These are phyloP conservation scores for Russula emetica DNA, from an alignment of 768 basidiomycete genomes.

Conservation along the genomic window DNA sequence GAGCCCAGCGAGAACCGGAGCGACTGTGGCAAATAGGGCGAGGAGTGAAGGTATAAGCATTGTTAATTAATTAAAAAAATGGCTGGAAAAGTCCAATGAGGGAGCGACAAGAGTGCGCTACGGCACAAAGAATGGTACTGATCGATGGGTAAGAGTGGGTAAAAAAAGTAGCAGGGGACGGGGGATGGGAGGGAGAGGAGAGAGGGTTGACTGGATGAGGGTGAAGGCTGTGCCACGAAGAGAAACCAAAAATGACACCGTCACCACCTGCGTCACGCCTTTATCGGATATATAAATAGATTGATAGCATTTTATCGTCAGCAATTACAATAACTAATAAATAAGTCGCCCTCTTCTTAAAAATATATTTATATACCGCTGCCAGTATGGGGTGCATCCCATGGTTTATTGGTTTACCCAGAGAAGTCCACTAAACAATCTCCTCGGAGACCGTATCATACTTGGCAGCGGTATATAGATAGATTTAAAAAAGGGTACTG, in stretches of 20 bases:
- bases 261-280: not conserved
- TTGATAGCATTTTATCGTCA: no score
- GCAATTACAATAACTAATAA: no score
- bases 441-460: no score
- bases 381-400: no score
- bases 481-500: no score
- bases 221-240: not conserved
- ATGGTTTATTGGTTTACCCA: no score
- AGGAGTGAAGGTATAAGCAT: constrained; percentile 37
- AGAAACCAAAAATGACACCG: not conserved
- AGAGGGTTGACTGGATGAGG: not conserved
- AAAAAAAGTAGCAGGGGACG: not conserved
- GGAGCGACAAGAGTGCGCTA: not conserved
- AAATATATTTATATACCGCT: no score
- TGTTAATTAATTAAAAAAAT: not conserved
- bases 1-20: constrained; percentile 29
- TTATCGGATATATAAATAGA: no score
- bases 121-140: not conserved
- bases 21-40: constrained; percentile 41
- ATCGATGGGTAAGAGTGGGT: not conserved
- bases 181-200: not conserved
- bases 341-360: no score
- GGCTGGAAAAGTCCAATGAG: not conserved
- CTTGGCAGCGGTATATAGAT: no score
- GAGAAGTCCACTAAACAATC: no score